Evolutionary conservation across 345 rosid genomes (phyloP).

Genomic region (Xanthoceras sorbifolium): DNA sequence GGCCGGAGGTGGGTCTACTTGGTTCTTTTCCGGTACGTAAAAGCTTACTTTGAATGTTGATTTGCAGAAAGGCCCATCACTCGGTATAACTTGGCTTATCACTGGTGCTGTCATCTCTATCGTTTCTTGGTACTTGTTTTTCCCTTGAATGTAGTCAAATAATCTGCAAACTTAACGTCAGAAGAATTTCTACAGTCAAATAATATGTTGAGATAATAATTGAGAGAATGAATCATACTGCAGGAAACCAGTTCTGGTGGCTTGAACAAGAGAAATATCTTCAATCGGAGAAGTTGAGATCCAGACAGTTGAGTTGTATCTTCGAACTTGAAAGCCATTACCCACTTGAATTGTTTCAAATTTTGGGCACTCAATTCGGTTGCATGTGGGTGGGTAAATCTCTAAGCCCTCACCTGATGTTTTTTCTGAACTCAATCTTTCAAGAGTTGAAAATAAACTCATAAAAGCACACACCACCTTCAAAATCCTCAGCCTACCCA

Average conservation of each 20-base stretch:
- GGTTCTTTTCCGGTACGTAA: conserved; percentile 77
- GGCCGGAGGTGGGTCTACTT: conserved; percentile 73
- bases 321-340: conserved; percentile 72
- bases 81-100: conserved; percentile 63
- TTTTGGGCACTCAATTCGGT: conserved; percentile 76
- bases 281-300: conserved; percentile 64
- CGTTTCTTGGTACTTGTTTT: conserved; percentile 51
- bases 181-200: too few relatives aligned
- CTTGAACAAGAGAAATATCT: conserved; percentile 73
- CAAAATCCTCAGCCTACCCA: background rate
- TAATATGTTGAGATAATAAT: too few relatives aligned
- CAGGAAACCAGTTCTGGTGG: conserved; percentile 73
- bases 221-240: conserved; percentile 36
- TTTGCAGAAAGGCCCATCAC: conserved; percentile 85
- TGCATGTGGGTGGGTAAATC: conserved; percentile 65
- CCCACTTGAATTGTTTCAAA: conserved; percentile 52
- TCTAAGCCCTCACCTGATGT: background rate
- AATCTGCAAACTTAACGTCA: too few relatives aligned
- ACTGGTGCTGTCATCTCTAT: conserved; percentile 96
- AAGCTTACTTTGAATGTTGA: conserved; percentile 79
- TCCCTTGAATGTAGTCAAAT: conserved; percentile 84
- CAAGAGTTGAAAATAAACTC: background rate
- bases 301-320: conserved; percentile 61
- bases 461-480: background rate
- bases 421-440: background rate